Evolutionary conservation across 2,329 filamentous ascomycete genomes (phyloP), one percentile per base, ranked within the genome.

Genomic region (Xylariaceae sp.): DNA sequence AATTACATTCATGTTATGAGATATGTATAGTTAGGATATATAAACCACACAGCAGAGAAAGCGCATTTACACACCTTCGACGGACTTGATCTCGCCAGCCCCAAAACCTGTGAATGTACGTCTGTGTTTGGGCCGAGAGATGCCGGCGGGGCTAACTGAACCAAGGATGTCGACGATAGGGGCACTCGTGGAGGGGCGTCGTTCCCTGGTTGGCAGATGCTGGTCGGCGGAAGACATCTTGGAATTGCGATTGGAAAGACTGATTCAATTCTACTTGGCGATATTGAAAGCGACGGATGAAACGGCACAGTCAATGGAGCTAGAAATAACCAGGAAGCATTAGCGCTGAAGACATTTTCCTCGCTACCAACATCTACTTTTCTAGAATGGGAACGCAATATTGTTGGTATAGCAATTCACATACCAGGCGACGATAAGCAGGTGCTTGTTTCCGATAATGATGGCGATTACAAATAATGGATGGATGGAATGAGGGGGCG

Each of bases 51-150:
- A 37, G 32, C 32, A 37, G 20, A 40, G 47, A 37, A 29, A 54
- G 2, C 12, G 44, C 20, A 32, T 29, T 40, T 52, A 65, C 77
- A 77, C 86, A 79, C 92, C 91, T 79, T 98, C 93, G 47, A 98
- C 91, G 68, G 78, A 89, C 80, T 96, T 97, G 80, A 97, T 97
- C 72, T 99, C 95, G 37, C 85, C 81, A 23, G 92, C 84, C 32
- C 92, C 93, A 71, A 98, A 95, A 7, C 95, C 95, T 9, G 95
- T 99, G 64, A 90, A 90, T n/a, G 93, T 98, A 65, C 95, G 86
- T 81, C 91, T 97, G 79, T 99, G 95, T 79, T 98, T 99, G 44
- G 95, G 95, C 59, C 95, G 84, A 21, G 84, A 86, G 76, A 89
- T 88, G 72, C 96, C 93, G 42, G 88, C 88, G 41, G 92, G 91